Evolutionary conservation across 2,329 filamentous ascomycete genomes (phyloP), one percentile per base, ranked within the genome.

Genomic region (Parastagonospora nodorum): DNA sequence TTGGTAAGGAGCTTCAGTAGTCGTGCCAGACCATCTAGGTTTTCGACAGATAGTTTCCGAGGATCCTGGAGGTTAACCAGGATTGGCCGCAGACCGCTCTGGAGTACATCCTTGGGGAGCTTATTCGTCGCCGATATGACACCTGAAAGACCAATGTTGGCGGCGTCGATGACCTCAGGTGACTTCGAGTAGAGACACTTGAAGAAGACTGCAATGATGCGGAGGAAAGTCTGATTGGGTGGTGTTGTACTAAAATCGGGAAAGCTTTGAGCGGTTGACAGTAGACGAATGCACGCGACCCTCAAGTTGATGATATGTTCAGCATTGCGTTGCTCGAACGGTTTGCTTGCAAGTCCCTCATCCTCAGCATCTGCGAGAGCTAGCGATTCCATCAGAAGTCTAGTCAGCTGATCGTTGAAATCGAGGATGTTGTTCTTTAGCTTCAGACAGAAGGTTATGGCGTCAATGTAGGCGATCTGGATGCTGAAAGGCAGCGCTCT

Each of bases 391-490:
- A 95, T 89, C 52, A 99, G 82, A 36, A 99, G 79, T 38, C 94
- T 85, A 60, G 94, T 96, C 24, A 97, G 81, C 57, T 92, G 87
- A 42, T 97, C 93, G 60, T 97, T 94, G 71, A 97, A 96, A 7
- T 88, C 85, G 24, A 99, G 86, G 66, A 97, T 93, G 58, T 94
- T 89, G 42, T 88, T 86, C 71, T 95, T 93, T 42, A 99, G 81
- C 49, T 88, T 88, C 77, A 99, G 84, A 68, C 95, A 95, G 74
- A 95, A 99, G 0, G 91, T 96, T 68, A 99, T 92, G 1, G 94
- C 94, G 71, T 99, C 95, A 61, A 99, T 97, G 68, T 96, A 97
- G 4, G 94, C 95, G 61, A 99, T 99, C 76, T 99, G 95, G 2
- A 91, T 93, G 5, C 90, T 83, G 68, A 99, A 99, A 0, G 94